Percentiles rank a stretch among this genome's conserved stretches.
These are phyloP conservation scores for Flaveria ramosissima DNA, from an alignment of 129 eudicot species.

Conservation along the genomic window DNA sequence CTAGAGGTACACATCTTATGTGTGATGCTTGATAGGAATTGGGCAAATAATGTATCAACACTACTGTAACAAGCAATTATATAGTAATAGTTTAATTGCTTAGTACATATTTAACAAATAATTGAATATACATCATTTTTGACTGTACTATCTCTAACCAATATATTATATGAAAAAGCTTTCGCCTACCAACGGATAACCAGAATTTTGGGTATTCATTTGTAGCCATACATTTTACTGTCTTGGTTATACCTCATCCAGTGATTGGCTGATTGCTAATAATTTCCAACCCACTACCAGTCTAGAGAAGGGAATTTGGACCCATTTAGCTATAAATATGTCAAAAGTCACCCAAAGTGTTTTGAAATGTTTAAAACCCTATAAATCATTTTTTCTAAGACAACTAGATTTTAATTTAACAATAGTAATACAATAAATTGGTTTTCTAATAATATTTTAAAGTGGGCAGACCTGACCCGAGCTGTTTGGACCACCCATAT, in stretches of 20 bases:
- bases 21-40: conserved; percentile 12
- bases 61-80: conserved; percentile 3
- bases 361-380: not conserved
- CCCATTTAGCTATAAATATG: not conserved
- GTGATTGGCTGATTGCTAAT: not conserved
- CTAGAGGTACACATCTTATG: no score
- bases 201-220: not conserved
- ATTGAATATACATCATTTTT: not conserved
- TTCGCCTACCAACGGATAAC: not conserved
- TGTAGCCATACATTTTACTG: not conserved
- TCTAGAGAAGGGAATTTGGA: not conserved
- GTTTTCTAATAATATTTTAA: not conserved
- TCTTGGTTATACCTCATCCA: not conserved
- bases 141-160: not conserved
- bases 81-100: not conserved
- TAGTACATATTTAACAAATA: conserved; percentile 6
- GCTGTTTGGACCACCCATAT: not conserved
- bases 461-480: not conserved
- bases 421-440: not conserved
- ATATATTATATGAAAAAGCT: conserved; percentile 5
- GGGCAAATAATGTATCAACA: not conserved
- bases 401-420: not conserved
- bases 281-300: not conserved
- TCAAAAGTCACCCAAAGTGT: not conserved
- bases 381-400: not conserved